Evolutionary conservation across 129 eudicot species (phyloP).

Genomic region (Chrysanthemum makinoi): DNA sequence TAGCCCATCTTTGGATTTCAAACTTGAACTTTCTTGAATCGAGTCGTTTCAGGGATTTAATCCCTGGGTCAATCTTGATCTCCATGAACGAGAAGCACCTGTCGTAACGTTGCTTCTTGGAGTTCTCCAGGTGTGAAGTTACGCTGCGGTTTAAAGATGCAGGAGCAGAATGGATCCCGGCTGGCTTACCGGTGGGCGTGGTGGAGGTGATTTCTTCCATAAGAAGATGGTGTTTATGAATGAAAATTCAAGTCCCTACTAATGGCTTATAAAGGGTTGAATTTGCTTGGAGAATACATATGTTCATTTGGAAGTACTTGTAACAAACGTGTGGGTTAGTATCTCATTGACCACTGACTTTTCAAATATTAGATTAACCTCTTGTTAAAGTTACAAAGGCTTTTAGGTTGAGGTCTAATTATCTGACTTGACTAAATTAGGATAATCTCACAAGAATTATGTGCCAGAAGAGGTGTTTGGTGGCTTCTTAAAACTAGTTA

Average conservation of each 20-base stretch:
- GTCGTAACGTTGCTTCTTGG: constrained; percentile 41
- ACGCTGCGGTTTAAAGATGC: constrained; percentile 14
- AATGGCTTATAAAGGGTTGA: constrained; percentile 35
- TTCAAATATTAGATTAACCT: constrained; percentile 23
- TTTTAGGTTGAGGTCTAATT: not conserved
- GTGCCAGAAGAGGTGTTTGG: not conserved
- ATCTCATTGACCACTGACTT: constrained; percentile 36
- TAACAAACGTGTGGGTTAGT: constrained; percentile 35
- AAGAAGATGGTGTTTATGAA: constrained; percentile 12
- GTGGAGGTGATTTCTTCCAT: constrained; percentile 37
- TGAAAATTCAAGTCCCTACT: not conserved
- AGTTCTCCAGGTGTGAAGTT: constrained; percentile 8
- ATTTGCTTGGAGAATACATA: constrained; percentile 22
- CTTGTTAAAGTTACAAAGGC: not conserved
- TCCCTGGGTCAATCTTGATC: constrained; percentile 51
- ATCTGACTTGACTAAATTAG: not conserved
- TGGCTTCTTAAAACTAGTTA: too few relatives aligned
- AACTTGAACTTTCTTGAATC: constrained; percentile 67
- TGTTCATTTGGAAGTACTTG: constrained; percentile 16
- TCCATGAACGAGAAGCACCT: constrained; percentile 60
- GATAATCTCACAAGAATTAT: not conserved
- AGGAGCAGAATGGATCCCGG: constrained; percentile 13
- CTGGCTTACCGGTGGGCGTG: not conserved
- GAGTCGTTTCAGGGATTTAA: constrained; percentile 46
- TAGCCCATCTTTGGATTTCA: constrained; percentile 75